Evolutionary conservation across 495 filamentous ascomycete genomes (phyloP).

Genomic region (Letharia lupina): DNA sequence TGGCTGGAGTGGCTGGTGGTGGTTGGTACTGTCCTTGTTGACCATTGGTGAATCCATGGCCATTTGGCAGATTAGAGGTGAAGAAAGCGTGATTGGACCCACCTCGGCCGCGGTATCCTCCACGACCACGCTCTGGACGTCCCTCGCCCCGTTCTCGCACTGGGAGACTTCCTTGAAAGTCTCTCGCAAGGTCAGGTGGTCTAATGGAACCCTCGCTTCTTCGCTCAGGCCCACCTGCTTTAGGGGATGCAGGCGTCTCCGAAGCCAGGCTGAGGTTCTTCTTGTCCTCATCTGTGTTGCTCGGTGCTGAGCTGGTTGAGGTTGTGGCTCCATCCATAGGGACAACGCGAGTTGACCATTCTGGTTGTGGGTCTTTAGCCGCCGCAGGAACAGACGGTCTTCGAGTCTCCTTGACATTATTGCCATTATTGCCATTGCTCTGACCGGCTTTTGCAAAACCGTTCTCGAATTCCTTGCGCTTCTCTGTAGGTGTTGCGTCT

Average conservation of each 20-base stretch:
- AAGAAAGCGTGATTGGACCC: constrained; percentile 36
- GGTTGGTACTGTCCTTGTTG: constrained; percentile 36
- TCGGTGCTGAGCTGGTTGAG: constrained; percentile 2
- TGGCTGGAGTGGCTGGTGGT: constrained; percentile 28
- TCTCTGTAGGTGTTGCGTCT: constrained; percentile 32
- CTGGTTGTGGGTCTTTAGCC: constrained; percentile 23
- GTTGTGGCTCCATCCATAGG: not conserved
- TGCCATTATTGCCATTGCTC: constrained; percentile 16
- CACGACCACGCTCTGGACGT: constrained; percentile 45
- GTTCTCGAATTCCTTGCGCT: constrained; percentile 28
- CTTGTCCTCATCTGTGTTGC: constrained; percentile 12
- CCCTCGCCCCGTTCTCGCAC: constrained; percentile 40
- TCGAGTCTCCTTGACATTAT: constrained; percentile 20
- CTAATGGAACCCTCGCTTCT: constrained; percentile 24
- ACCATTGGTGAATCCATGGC: constrained; percentile 36
- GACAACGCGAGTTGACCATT: constrained; percentile 1
- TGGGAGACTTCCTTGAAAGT: constrained; percentile 23
- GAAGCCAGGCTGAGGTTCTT: constrained; percentile 14
- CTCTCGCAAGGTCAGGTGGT: constrained; percentile 21
- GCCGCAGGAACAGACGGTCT: constrained; percentile 29
- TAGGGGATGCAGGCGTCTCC: constrained; percentile 18
- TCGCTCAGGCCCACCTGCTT: constrained; percentile 20
- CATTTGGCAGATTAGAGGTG: constrained; percentile 30
- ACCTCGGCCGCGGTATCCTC: constrained; percentile 47
- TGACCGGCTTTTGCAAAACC: constrained; percentile 14